phyloP scores from a whole-genome alignment of 2,329 filamentous ascomycete species.

The Phoma sp. region DNA sequence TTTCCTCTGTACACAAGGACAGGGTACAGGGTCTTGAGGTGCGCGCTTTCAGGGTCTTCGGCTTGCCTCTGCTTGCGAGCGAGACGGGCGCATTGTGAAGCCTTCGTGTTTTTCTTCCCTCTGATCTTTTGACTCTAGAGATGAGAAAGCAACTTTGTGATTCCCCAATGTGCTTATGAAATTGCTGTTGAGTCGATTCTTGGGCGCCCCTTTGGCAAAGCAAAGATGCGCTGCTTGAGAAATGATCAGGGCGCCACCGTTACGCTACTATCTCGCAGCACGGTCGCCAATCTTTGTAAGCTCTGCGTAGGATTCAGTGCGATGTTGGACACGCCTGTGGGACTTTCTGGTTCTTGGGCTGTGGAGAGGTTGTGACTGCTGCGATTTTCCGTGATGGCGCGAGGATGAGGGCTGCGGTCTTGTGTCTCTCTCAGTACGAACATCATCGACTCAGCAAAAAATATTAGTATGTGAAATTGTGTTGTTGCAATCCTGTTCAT shows the following conservation, averaged over 20 bases:
- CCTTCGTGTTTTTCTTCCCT: too few species aligned
- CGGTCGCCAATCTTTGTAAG: constrained; percentile 16
- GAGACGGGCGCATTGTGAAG: not conserved
- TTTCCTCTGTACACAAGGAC: constrained; percentile 10
- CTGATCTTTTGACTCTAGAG: too few species aligned
- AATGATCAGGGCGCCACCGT: not conserved
- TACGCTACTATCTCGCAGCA: constrained; percentile 7
- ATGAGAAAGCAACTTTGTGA: too few species aligned
- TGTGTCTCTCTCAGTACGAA: too few species aligned
- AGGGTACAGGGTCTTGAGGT: constrained; percentile 10
- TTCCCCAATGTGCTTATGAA: too few species aligned
- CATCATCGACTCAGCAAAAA: too few species aligned
- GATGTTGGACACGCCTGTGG: constrained; percentile 23
- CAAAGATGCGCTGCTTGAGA: not conserved
- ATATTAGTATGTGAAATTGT: too few species aligned
- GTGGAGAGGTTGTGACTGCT: constrained; percentile 8
- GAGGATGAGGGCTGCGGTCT: too few species aligned
- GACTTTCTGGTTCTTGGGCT: constrained; percentile 7
- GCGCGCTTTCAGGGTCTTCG: constrained; percentile 21
- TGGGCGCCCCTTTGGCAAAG: too few species aligned
- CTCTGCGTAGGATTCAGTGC: constrained; percentile 15
- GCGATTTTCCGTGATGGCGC: not conserved
- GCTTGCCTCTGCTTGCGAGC: constrained; percentile 16
- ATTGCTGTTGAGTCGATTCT: too few species aligned
- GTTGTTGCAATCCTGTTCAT: too few species aligned